Percentiles rank a stretch among this genome's conserved stretches.
phyloP scores from a whole-genome alignment of 805 yeast genomes.

The Wickerhamiella siamensis region DNA sequence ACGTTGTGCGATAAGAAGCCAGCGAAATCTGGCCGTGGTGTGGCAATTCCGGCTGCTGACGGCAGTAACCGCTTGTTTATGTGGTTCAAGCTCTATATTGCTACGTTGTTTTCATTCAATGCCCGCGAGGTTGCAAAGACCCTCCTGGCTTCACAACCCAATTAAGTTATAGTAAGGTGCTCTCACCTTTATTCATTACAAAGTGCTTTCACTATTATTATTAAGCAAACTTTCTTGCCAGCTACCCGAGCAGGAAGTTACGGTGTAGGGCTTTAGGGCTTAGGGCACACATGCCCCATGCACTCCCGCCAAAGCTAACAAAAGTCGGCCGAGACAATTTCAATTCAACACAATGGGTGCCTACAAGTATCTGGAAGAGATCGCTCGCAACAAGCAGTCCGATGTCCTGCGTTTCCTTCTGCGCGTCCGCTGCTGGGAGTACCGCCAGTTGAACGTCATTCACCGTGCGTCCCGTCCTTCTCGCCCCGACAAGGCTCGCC shows the following conservation, averaged over 20 bases:
- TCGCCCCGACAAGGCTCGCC: constrained; percentile 99
- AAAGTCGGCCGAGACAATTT: not conserved
- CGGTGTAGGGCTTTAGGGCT: not conserved
- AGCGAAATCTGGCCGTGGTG: not conserved
- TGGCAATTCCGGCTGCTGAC: not conserved
- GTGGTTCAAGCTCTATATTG: constrained; percentile 11
- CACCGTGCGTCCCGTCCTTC: constrained; percentile 99
- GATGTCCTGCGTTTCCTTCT: constrained; percentile 97
- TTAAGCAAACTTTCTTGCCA: too few relatives aligned
- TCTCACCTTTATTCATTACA: too few relatives aligned
- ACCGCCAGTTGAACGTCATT: constrained; percentile 96
- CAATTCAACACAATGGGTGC: constrained; percentile 60
- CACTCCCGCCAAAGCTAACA: not conserved
- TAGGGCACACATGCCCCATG: not conserved
- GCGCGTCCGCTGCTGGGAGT: constrained; percentile 99
- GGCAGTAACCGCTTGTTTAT: not conserved
- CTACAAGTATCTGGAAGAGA: constrained; percentile 98
- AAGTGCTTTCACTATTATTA: too few relatives aligned
- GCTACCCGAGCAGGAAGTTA: not conserved
- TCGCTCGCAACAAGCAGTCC: constrained; percentile 99
- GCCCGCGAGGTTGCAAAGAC: constrained; percentile 9
- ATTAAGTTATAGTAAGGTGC: not conserved
- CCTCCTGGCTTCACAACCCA: too few relatives aligned
- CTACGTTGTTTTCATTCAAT: constrained; percentile 15
- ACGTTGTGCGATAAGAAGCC: constrained; percentile 1